Percentiles rank a stretch among this genome's conserved stretches.
These are phyloP conservation scores for Dioscorea alata DNA, from an alignment of 106 monocot genomes.

Conservation along the genomic window DNA sequence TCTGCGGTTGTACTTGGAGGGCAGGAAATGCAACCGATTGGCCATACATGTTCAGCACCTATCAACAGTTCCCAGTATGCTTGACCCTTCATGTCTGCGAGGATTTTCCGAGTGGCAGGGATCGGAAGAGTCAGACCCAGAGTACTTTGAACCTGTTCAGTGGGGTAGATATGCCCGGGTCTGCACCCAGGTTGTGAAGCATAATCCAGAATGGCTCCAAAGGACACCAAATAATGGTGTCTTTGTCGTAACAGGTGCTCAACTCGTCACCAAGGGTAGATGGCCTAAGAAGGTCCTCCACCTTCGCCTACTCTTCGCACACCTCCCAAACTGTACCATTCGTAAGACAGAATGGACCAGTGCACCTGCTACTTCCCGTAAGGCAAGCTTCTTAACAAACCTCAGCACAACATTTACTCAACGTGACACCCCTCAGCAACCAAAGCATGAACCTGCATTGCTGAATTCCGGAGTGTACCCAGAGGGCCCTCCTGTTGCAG, in stretches of 20 bases:
- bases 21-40: slow-evolving; percentile 73
- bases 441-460: slow-evolving; percentile 39
- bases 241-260: slow-evolving; percentile 83
- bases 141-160: slow-evolving; percentile 63
- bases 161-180: slow-evolving; percentile 68
- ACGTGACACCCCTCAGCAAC: slow-evolving; percentile 9
- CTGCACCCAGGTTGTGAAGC: slow-evolving; percentile 56
- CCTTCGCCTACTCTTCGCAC: slow-evolving; percentile 65
- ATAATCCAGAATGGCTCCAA: slow-evolving; percentile 72
- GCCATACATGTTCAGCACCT: slow-evolving; percentile 89
- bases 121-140: slow-evolving; percentile 50
- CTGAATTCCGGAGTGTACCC: slow-evolving; percentile 79
- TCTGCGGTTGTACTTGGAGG: slow-evolving; percentile 81
- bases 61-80: slow-evolving; percentile 74
- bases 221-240: slow-evolving; percentile 30
- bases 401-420: slow-evolving; percentile 76
- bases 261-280: slow-evolving; percentile 62
- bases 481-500: slow-evolving; percentile 75
- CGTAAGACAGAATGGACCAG: slow-evolving; percentile 45
- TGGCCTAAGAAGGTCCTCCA: slow-evolving; percentile 74
- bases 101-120: slow-evolving; percentile 49
- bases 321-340: slow-evolving; percentile 65
- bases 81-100: slow-evolving; percentile 27
- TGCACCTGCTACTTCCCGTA: slow-evolving; percentile 41
- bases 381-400: slow-evolving; percentile 61